Conservation (phyloP, 2,329 filamentous ascomycete species). For the Basipetospora chlamydospora region DNA sequence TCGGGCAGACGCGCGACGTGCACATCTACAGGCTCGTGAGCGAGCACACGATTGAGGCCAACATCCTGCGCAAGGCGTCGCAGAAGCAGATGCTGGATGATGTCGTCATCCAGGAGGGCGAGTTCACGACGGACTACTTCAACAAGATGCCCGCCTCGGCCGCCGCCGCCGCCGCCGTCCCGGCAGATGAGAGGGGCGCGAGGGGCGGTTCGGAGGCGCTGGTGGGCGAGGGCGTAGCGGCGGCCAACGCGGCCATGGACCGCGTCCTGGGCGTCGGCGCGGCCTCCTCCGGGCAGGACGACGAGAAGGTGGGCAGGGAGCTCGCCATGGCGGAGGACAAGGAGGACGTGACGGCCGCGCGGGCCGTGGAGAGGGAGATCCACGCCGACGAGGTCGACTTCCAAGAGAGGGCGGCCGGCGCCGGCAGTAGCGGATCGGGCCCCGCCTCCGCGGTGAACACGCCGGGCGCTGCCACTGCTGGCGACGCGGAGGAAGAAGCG, state of each 20-base stretch:
- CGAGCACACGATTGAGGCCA: conserved; percentile 92
- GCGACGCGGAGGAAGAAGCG: conserved; percentile 18
- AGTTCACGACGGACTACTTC: conserved; percentile 95
- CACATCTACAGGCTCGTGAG: conserved; percentile 94
- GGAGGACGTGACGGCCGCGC: conserved; percentile 81
- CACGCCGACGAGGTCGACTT: conserved; percentile 79
- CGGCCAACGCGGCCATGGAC: conserved; percentile 66
- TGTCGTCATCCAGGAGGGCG: conserved; percentile 94
- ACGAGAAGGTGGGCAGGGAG: conserved; percentile 46
- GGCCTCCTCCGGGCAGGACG: neutral
- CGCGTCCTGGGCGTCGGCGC: conserved; percentile 54
- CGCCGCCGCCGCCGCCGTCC: conserved; percentile 44
- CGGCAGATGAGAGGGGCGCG: conserved; percentile 1
- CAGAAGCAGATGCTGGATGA: conserved; percentile 98
- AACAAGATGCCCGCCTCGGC: conserved; percentile 63
- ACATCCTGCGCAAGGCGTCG: conserved; percentile 89
- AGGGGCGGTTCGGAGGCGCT: conserved; percentile 10
- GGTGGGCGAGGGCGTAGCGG: conserved; percentile 47
- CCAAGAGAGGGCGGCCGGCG: conserved; percentile 41
- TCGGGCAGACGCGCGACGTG: conserved; percentile 92
- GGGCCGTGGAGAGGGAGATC: conserved; percentile 77
- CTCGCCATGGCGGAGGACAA: conserved; percentile 84
- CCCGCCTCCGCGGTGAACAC: too few relatives aligned
- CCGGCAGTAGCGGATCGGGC: conserved; percentile 29
- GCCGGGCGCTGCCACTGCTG: conserved; percentile 21